Evolutionary conservation across 1,284 basidiomycete genomes (phyloP).

Genomic region (Acaromyces ingoldii): DNA sequence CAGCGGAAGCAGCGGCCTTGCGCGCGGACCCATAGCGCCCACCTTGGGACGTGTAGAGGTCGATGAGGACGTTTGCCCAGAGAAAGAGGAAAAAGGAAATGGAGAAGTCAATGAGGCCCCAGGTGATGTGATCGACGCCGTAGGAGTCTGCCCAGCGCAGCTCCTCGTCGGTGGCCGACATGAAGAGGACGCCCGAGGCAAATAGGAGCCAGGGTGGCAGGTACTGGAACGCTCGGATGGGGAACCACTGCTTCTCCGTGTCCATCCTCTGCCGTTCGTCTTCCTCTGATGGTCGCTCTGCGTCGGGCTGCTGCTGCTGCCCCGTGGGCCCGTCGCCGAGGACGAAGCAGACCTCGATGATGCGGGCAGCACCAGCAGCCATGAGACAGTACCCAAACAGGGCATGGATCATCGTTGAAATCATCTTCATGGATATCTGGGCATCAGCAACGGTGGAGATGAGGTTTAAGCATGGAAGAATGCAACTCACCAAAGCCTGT

Average conservation of each 20-base stretch:
- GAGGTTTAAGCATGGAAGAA: no score
- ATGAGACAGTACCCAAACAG: conserved; percentile 81
- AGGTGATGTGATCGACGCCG: conserved; percentile 46
- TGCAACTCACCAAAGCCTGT: conserved; percentile 72
- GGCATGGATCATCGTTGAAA: conserved; percentile 64
- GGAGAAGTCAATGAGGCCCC: conserved; percentile 47
- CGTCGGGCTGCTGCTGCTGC: no score
- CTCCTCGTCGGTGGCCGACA: conserved; percentile 50
- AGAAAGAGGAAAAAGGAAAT: conserved; percentile 39
- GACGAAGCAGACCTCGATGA: conserved; percentile 80
- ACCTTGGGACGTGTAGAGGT: conserved; percentile 40
- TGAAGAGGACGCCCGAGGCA: conserved; percentile 42
- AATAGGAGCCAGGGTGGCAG: conserved; percentile 44
- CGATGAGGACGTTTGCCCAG: conserved; percentile 46
- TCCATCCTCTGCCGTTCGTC: no score
- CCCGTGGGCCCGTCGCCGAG: conserved; percentile 53
- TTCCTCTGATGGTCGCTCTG: no score
- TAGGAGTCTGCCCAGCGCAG: conserved; percentile 41
- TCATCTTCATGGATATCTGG: no score
- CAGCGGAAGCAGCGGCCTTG: neutral
- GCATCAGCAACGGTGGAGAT: no score
- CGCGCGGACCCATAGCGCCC: conserved; percentile 21
- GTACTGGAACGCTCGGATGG: conserved; percentile 40
- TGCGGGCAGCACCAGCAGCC: conserved; percentile 72
- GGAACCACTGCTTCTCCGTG: conserved; percentile 19